A percentile compares a stretch with the other conserved stretches of the same genome.
Evolutionary conservation across 495 filamentous ascomycete genomes (phyloP).

Genomic region (Pseudoneurospora amorphoporcata): DNA sequence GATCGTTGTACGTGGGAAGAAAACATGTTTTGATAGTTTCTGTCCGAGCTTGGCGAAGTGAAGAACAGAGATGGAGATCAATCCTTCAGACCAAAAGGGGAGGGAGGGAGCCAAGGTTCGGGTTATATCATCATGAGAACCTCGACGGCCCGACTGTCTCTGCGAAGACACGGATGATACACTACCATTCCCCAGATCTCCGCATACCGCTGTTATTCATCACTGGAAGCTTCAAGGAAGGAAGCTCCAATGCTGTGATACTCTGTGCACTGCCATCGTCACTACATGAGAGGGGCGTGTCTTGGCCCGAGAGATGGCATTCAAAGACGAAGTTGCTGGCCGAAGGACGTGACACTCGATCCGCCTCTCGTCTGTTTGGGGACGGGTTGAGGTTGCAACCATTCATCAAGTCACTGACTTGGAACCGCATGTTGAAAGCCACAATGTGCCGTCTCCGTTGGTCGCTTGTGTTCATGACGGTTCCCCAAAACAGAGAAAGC

Average conservation of each 20-base stretch:
- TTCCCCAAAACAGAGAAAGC: background rate
- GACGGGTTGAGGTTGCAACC: background rate
- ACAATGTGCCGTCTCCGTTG: background rate
- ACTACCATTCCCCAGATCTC: background rate
- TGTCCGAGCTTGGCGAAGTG: background rate
- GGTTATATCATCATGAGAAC: background rate
- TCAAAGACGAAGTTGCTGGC: background rate
- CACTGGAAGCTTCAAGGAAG: background rate
- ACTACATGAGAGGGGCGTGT: background rate
- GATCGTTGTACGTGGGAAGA: background rate
- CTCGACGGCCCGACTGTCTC: background rate
- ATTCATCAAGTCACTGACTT: background rate
- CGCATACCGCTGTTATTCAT: background rate
- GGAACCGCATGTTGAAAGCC: background rate
- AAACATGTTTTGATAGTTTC: background rate
- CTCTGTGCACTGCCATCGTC: background rate
- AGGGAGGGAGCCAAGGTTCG: background rate
- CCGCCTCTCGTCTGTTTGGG: background rate
- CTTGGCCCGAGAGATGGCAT: background rate
- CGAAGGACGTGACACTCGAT: background rate
- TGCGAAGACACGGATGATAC: background rate
- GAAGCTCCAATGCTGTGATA: background rate
- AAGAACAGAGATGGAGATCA: background rate
- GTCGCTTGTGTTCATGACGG: background rate
- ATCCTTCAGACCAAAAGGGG: background rate